phyloP scores from a whole-genome alignment of 345 rosid genomes.

The Bruguiera gymnorhiza region DNA sequence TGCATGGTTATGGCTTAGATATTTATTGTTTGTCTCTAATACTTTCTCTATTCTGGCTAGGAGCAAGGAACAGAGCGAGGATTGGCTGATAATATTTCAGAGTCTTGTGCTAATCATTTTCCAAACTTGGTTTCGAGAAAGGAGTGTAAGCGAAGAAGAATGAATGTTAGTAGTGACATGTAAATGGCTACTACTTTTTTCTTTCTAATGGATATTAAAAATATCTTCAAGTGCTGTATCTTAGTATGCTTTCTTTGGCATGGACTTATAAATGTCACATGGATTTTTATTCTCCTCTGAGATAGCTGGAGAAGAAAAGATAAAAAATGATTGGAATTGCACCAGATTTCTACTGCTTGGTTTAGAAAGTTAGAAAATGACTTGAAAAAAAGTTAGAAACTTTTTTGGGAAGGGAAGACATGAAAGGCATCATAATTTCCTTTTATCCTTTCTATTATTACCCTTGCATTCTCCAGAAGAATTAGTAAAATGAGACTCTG shows the following conservation, averaged over 20 bases:
- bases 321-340: background rate
- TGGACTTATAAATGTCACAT: background rate
- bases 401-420: conserved; percentile 1
- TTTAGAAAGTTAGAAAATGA: conserved; percentile 1
- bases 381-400: background rate
- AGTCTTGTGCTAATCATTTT: background rate
- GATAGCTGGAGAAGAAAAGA: too few species aligned
- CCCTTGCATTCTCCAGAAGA: background rate
- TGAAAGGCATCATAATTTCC: background rate
- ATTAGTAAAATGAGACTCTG: background rate
- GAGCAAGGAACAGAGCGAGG: conserved; percentile 35
- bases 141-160: conserved; percentile 47
- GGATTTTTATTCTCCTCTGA: too few species aligned
- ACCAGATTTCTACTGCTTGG: background rate
- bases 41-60: conserved; percentile 28
- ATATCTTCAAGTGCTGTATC: background rate
- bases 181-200: conserved; percentile 26
- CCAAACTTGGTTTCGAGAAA: conserved; percentile 27
- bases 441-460: background rate
- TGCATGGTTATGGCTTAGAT: too few species aligned
- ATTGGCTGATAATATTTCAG: conserved; percentile 26
- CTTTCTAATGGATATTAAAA: background rate
- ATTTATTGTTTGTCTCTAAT: background rate
- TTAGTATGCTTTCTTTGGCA: background rate
- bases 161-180: conserved; percentile 30